Conservation (phyloP, 2,329 filamentous ascomycete species). For the Pseudocercospora ulei region DNA sequence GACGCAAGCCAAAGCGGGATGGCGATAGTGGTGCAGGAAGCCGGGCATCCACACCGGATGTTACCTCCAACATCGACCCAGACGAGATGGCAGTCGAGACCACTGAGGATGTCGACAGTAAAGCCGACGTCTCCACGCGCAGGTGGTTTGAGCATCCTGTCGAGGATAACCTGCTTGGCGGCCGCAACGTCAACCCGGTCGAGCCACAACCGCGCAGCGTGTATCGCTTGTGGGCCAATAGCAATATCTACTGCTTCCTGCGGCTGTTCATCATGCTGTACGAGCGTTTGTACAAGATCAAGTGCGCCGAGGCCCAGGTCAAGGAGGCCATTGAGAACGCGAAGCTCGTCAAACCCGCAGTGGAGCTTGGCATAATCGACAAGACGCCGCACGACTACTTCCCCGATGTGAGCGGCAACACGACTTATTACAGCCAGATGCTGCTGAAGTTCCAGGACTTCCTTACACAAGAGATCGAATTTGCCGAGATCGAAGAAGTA, state of each 20-base stretch:
- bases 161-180: slow-evolving; percentile 47
- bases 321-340: slow-evolving; percentile 63
- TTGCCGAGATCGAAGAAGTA: slow-evolving; percentile 76
- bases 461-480: slow-evolving; percentile 70
- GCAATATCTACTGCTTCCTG: slow-evolving; percentile 89
- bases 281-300: slow-evolving; percentile 70
- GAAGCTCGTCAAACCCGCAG: slow-evolving; percentile 66
- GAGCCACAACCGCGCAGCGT: slow-evolving; percentile 69
- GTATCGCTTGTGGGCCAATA: slow-evolving; percentile 87
- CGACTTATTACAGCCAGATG: slow-evolving; percentile 76
- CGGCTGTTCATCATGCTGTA: slow-evolving; percentile 88
- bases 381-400: slow-evolving; percentile 70
- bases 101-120: slow-evolving; percentile 25
- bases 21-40: slow-evolving; percentile 64
- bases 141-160: slow-evolving; percentile 55
- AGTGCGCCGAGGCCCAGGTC: slow-evolving; percentile 65
- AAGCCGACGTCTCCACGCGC: slow-evolving; percentile 54
- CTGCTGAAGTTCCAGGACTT: slow-evolving; percentile 78
- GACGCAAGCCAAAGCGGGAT: slow-evolving; percentile 61
- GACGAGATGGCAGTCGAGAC: slow-evolving; percentile 55
- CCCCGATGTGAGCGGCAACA: slow-evolving; percentile 50
- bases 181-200: slow-evolving; percentile 60
- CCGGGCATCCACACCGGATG: slow-evolving; percentile 81
- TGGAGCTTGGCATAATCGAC: slow-evolving; percentile 72
- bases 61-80: slow-evolving; percentile 66